phyloP scores from a whole-genome alignment of 176 grass and related monocot genomes.

The Microstegium vimineum region DNA sequence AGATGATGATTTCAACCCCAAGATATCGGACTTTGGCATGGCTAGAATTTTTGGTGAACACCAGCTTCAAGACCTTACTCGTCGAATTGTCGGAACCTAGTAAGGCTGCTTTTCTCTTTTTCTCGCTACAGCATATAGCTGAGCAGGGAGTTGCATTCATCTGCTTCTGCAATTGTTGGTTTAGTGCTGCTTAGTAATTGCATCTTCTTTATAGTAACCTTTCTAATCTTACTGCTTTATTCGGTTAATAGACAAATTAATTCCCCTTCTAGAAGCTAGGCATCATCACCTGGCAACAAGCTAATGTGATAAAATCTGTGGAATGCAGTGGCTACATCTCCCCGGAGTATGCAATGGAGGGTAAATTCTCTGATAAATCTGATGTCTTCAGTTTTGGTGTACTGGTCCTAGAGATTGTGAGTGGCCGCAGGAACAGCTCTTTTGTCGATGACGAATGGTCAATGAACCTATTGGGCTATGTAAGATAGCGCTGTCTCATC shows the following conservation, averaged over 20 bases:
- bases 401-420: slow-evolving; percentile 61
- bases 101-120: slow-evolving; percentile 6
- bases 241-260: not conserved
- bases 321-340: slow-evolving; percentile 58
- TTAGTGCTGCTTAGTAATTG: not conserved
- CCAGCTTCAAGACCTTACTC: slow-evolving; percentile 60
- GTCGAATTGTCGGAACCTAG: slow-evolving; percentile 68
- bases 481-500: slow-evolving; percentile 28
- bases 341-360: slow-evolving; percentile 69
- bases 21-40: slow-evolving; percentile 73
- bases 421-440: slow-evolving; percentile 50
- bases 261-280: not conserved
- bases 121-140: not conserved
- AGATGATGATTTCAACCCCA: slow-evolving; percentile 55
- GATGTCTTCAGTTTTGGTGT: slow-evolving; percentile 69
- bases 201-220: not conserved
- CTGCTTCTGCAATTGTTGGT: not conserved
- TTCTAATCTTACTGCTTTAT: not conserved
- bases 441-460: slow-evolving; percentile 48
- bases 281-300: not conserved
- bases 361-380: slow-evolving; percentile 65
- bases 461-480: slow-evolving; percentile 66
- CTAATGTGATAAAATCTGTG: slow-evolving; percentile 19
- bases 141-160: not conserved
- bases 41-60: slow-evolving; percentile 58